A percentile compares a stretch with the other conserved stretches of the same genome.
These are phyloP conservation scores for Colletotrichum sp. DNA, from an alignment of 2,329 filamentous ascomycete species.

Conservation along the genomic window DNA sequence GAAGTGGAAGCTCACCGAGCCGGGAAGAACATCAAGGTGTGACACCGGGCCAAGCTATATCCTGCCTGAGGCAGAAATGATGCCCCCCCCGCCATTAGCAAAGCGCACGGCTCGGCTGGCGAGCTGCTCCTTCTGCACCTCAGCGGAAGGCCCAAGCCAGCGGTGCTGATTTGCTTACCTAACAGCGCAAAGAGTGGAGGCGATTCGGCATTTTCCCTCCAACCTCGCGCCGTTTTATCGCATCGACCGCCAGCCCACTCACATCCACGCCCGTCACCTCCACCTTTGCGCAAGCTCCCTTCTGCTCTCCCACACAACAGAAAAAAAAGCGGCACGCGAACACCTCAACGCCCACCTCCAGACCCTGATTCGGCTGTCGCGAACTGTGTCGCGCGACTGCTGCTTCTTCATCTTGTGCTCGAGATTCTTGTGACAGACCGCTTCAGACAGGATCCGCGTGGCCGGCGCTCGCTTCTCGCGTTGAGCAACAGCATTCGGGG, in stretches of 20 bases:
- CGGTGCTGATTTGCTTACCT: constrained; percentile 6
- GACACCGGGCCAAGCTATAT: neutral
- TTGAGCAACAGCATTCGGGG: neutral
- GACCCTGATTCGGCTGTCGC: neutral
- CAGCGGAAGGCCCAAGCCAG: neutral
- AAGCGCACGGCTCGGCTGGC: neutral
- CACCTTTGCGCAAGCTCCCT: constrained; percentile 22
- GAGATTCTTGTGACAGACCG: neutral
- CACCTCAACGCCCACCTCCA: neutral
- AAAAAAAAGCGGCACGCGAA: constrained; percentile 16
- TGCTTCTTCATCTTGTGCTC: neutral
- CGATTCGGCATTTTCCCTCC: constrained; percentile 19
- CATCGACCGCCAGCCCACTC: constrained; percentile 12
- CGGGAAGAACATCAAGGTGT: neutral
- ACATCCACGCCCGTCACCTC: constrained; percentile 16
- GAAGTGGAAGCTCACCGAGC: neutral
- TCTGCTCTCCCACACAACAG: neutral
- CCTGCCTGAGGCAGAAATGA: neutral
- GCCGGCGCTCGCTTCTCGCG: neutral
- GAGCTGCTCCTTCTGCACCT: neutral
- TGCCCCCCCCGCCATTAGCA: neutral
- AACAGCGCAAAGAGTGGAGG: constrained; percentile 7
- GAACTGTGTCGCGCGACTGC: neutral
- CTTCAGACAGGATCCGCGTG: neutral
- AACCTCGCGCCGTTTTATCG: constrained; percentile 22